Evolutionary conservation across 495 filamentous ascomycete species (phyloP).

Genomic region (Aspergillus heteromorphus): DNA sequence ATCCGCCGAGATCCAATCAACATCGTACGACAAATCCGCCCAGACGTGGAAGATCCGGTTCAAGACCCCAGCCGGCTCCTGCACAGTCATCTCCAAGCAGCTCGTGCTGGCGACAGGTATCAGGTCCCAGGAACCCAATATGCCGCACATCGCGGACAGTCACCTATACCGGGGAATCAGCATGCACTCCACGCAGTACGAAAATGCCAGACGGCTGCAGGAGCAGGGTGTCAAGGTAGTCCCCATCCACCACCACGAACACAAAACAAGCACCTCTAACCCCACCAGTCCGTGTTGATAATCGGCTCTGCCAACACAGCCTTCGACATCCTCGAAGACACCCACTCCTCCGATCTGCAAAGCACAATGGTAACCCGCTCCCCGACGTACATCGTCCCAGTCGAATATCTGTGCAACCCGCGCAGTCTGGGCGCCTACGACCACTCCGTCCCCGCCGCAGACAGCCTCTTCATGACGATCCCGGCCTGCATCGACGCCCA

Average conservation of each 20-base stretch:
- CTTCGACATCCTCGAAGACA: constrained; percentile 43
- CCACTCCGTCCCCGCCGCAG: constrained; percentile 13
- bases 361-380: constrained; percentile 39
- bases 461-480: constrained; percentile 13
- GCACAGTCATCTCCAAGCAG: constrained; percentile 14
- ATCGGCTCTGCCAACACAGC: constrained; percentile 44
- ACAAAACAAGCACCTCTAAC: background rate
- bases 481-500: constrained; percentile 15
- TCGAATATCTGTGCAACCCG: constrained; percentile 15
- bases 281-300: constrained; percentile 30
- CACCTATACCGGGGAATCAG: constrained; percentile 27
- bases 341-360: constrained; percentile 28
- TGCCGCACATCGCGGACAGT: constrained; percentile 21
- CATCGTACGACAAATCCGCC: constrained; percentile 17
- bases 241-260: background rate
- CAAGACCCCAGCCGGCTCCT: constrained; percentile 11
- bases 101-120: constrained; percentile 30
- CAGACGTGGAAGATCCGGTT: constrained; percentile 27
- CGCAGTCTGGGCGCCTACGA: constrained; percentile 19
- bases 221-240: constrained; percentile 15
- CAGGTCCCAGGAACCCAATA: constrained; percentile 23
- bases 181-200: constrained; percentile 33
- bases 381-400: constrained; percentile 28
- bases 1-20: constrained; percentile 22
- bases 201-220: constrained; percentile 9